Percentiles rank a stretch among this genome's conserved stretches.
These are phyloP conservation scores for Penicillium sp. DNA, from an alignment of 2,329 filamentous ascomycete genomes.

Conservation along the genomic window DNA sequence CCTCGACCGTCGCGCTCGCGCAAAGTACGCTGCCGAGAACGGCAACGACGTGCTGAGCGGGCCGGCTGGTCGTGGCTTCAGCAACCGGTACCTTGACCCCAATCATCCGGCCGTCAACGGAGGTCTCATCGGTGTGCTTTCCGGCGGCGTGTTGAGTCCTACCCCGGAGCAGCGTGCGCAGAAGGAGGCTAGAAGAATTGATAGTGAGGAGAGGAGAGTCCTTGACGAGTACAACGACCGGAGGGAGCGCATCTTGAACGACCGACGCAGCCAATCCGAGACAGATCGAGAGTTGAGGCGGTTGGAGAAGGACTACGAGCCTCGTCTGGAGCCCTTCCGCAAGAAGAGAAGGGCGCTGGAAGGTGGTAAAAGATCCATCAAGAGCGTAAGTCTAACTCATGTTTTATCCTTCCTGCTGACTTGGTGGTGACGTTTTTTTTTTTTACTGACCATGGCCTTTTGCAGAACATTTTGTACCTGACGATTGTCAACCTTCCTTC, in stretches of 20 bases:
- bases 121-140: slow-evolving; percentile 45
- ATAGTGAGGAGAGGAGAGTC: neutral
- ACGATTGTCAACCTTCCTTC: neutral
- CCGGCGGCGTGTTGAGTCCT: slow-evolving; percentile 36
- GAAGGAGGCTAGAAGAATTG: neutral
- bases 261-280: neutral
- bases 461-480: neutral
- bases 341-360: neutral
- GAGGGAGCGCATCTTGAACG: neutral
- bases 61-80: slow-evolving; percentile 30
- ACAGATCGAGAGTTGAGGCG: neutral
- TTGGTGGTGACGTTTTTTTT: neutral
- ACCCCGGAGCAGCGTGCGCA: neutral
- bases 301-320: neutral
- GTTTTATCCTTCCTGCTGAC: neutral
- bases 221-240: neutral
- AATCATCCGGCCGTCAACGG: slow-evolving; percentile 51
- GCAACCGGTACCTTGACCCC: slow-evolving; percentile 50
- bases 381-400: neutral
- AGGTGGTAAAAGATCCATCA: neutral
- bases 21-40: neutral
- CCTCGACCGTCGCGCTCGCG: slow-evolving; percentile 3
- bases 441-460: neutral
- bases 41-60: neutral
- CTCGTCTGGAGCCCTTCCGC: neutral